These are phyloP conservation scores for Ascochyta pisi DNA, from an alignment of 2,329 filamentous ascomycete species.

Conservation along the genomic window DNA sequence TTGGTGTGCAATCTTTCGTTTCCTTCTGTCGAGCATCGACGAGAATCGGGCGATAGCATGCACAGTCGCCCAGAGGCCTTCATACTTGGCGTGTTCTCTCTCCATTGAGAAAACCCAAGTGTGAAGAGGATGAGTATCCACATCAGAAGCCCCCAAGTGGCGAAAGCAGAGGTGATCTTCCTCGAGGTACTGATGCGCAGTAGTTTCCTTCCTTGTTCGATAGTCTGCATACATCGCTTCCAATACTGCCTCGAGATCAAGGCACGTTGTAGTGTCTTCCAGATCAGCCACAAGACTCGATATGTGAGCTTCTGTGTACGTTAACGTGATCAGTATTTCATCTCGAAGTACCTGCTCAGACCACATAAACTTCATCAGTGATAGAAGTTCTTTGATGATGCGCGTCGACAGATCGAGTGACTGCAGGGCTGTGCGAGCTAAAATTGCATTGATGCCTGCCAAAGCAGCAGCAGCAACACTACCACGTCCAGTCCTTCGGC, in stretches of 20 bases:
- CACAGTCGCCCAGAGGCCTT: conserved; percentile 48
- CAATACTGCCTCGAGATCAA: conserved; percentile 67
- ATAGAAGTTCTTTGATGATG: conserved; percentile 68
- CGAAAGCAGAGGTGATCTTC: conserved; percentile 72
- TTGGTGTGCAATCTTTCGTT: conserved; percentile 21
- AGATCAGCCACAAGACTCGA: conserved; percentile 36
- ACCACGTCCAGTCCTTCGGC: conserved; percentile 65
- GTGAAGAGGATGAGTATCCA: conserved; percentile 34
- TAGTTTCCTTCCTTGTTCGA: conserved; percentile 67
- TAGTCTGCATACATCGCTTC: conserved; percentile 82
- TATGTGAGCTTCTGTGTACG: conserved; percentile 61
- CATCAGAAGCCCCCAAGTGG: conserved; percentile 48
- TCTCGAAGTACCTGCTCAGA: conserved; percentile 68
- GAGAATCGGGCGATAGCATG: conserved; percentile 50
- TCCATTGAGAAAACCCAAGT: conserved; percentile 46
- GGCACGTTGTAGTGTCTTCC: conserved; percentile 36
- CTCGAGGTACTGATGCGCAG: conserved; percentile 61
- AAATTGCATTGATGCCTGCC: conserved; percentile 73
- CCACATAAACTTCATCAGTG: conserved; percentile 80
- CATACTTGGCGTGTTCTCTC: conserved; percentile 35
- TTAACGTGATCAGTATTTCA: conserved; percentile 75
- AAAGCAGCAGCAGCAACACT: conserved; percentile 78
- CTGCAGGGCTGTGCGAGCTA: conserved; percentile 72
- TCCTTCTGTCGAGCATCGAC: conserved; percentile 42
- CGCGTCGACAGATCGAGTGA: conserved; percentile 67